Evolutionary conservation across 2,329 filamentous ascomycete species (phyloP), one percentile per base, ranked within the genome.

Genomic region (Penicillium frequentans): DNA sequence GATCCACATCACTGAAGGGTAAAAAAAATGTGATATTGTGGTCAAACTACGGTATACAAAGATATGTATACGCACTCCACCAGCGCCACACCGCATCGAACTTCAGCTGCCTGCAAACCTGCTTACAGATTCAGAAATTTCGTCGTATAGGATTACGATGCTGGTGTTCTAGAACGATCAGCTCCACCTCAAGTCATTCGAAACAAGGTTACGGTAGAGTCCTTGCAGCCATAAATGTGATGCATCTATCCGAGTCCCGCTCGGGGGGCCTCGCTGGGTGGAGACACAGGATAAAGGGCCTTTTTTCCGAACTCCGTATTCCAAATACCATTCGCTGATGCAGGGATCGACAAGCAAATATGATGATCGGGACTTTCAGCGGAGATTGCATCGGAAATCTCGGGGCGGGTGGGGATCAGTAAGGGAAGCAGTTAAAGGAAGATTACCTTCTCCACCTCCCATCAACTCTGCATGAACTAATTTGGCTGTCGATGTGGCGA

Each of bases 271-370:
- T 55, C 3, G 3, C 21, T 56, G 13, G 57, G 48, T 16, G 29
- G 56, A 35, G 47, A 57, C 66, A 57, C 63, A 67, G 50, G 64
- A 67, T 44, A 62, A 66, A 46, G 65, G 60, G 54, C 61, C 62
- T 48, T 53, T 66, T 26, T 70, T 71, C 54, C 68, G 68, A 9
- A 49, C 70, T 7, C 57, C 63, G 10, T 14, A 23, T 42, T 23
- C 4, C 39, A 42, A 21, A 42, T 42, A n/a, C 16, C 35, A n/a
- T 19, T 19, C 10, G n/a, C 19, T 23, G 19, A 21, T 42, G 11
- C n/a, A 42, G 19, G 19, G n/a, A 21, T 23, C 39, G 11, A 10
- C 39, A 9, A 42, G 35, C 9, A 19, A 19, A 42, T 6, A 1
- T n/a, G 10, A 42, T 2, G 19, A 42, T 42, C 11, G 19, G 39